Conservation (phyloP, 106 monocot genomes). For the Dioscorea alata region DNA sequence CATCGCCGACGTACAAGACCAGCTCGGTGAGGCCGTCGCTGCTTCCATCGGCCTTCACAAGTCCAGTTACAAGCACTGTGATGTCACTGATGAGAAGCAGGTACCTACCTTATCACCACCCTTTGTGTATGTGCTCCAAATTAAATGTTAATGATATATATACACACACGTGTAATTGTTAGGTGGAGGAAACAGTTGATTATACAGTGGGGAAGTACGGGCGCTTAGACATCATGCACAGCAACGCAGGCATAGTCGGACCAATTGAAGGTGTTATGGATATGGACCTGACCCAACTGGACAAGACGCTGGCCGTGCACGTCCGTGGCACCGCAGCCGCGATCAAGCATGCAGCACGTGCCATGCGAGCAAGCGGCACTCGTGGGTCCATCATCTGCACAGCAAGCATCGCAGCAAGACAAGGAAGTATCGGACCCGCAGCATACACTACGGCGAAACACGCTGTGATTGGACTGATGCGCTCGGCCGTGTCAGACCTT, state of each 20-base stretch:
- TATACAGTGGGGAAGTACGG: constrained; percentile 11
- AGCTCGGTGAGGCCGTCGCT: constrained; percentile 2
- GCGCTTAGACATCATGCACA: constrained; percentile 34
- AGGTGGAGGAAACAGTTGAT: constrained; percentile 21
- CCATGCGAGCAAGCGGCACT: constrained; percentile 20
- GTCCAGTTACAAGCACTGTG: constrained; percentile 29
- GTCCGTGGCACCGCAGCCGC: constrained; percentile 19
- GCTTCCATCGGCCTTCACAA: constrained; percentile 8
- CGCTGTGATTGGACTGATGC: too few species aligned
- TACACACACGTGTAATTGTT: too few species aligned
- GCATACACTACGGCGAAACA: too few species aligned
- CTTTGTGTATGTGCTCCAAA: not conserved
- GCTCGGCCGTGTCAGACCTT: constrained; percentile 28
- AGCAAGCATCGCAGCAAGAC: constrained; percentile 21
- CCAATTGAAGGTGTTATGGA: constrained; percentile 9
- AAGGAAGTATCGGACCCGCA: not conserved
- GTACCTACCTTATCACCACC: not conserved
- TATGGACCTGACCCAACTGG: constrained; percentile 17
- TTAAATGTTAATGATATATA: too few species aligned
- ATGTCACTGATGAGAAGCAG: constrained; percentile 38
- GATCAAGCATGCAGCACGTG: constrained; percentile 38
- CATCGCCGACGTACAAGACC: constrained; percentile 23
- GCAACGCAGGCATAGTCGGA: constrained; percentile 18
- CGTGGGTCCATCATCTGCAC: constrained; percentile 39
- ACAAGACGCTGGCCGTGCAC: constrained; percentile 34